Percentiles rank a stretch among this genome's conserved stretches.
These are phyloP conservation scores for Glarea lozoyensis DNA, from an alignment of 495 filamentous ascomycete species.

Conservation along the genomic window DNA sequence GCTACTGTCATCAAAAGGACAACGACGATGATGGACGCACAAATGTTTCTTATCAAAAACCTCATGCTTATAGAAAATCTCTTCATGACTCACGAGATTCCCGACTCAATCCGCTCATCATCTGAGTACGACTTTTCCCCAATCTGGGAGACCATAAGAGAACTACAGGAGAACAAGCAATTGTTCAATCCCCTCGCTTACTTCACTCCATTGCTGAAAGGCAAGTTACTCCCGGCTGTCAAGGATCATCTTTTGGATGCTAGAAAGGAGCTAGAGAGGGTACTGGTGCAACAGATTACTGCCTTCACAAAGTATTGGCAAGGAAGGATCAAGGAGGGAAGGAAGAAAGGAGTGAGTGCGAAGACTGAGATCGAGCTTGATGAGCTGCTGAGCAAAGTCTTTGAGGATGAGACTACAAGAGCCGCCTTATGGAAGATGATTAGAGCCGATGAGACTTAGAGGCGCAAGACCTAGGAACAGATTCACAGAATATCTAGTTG, in stretches of 20 bases:
- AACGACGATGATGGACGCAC: conserved; percentile 49
- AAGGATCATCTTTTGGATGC: conserved; percentile 64
- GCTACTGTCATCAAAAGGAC: conserved; percentile 36
- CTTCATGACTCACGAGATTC: conserved; percentile 88
- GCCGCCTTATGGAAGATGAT: conserved; percentile 22
- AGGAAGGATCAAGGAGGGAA: conserved; percentile 34
- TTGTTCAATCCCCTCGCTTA: conserved; percentile 59
- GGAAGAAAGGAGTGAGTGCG: conserved; percentile 42
- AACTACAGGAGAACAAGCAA: conserved; percentile 57
- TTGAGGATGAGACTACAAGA: conserved; percentile 20
- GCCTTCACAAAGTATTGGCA: conserved; percentile 64
- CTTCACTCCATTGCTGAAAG: conserved; percentile 46
- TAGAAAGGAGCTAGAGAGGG: conserved; percentile 71
- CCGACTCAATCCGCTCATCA: conserved; percentile 59
- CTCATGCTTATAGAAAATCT: conserved; percentile 85
- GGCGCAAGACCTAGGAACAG: not conserved
- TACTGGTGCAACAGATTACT: conserved; percentile 67
- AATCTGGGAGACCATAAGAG: conserved; percentile 69
- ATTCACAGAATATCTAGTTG: too few relatives aligned
- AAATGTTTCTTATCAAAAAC: conserved; percentile 84
- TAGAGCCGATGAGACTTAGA: conserved; percentile 6
- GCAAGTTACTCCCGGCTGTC: conserved; percentile 49
- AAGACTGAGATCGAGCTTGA: conserved; percentile 50
- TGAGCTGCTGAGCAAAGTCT: conserved; percentile 12
- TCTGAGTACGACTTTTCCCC: conserved; percentile 65